Percentiles rank a stretch among this genome's conserved stretches.
Conservation (phyloP, 768 basidiomycete genomes). For the Thelephora ganbajun region DNA sequence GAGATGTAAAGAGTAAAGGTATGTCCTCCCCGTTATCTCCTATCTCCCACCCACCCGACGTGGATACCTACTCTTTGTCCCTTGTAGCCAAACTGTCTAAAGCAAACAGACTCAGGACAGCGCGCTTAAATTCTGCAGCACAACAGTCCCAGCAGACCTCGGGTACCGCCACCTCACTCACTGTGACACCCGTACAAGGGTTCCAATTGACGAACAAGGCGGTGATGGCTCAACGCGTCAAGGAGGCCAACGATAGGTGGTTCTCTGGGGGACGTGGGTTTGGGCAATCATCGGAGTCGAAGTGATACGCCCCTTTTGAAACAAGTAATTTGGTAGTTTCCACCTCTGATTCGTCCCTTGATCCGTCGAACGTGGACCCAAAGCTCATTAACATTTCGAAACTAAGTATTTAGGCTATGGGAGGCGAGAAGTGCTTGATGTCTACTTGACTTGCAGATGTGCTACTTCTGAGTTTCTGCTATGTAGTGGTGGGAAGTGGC, state of each 20-base stretch:
- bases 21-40: conserved; percentile 12
- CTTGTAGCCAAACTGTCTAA: conserved; percentile 85
- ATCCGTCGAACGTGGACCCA: too few species aligned
- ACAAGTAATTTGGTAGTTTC: too few species aligned
- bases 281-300: too few species aligned
- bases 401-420: too few species aligned
- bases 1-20: conserved; percentile 90
- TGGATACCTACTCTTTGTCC: conserved; percentile 1
- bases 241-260: conserved; percentile 96
- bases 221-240: conserved; percentile 74
- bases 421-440: too few species aligned
- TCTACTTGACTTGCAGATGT: too few species aligned
- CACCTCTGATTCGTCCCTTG: too few species aligned
- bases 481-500: too few species aligned
- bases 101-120: conserved; percentile 81
- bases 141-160: conserved; percentile 38
- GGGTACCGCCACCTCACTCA: conserved; percentile 83
- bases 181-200: conserved; percentile 94
- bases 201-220: conserved; percentile 92
- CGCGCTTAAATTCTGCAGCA: conserved; percentile 67
- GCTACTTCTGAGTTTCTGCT: too few species aligned
- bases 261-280: conserved; percentile 45
- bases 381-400: too few species aligned
- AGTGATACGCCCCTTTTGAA: too few species aligned
- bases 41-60: neutral